Evolutionary conservation across 306 rosid genomes (phyloP), one percentile per base, ranked within the genome.

Genomic region (Canavalia gladiata): DNA sequence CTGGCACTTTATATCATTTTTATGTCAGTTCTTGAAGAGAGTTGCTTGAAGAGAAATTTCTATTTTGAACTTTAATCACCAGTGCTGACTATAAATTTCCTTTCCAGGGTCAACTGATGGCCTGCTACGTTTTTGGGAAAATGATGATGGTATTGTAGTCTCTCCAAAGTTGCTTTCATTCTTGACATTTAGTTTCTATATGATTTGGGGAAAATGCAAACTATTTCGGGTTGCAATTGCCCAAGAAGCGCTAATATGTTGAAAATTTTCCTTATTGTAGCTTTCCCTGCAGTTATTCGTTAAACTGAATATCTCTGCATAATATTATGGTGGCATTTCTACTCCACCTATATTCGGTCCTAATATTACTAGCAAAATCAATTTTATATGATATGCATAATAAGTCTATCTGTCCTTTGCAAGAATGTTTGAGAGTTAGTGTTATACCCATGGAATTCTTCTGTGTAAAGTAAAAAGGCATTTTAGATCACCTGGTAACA

Each of bases 101-200:
- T 68, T 84, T 85, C 65, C 92, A 95, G 99, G 99, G 81, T 95
- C 99, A 73, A 89, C 87, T 25, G 98, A 95, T 91, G 99, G 99
- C 65, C 91, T 93, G 70, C 87, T 95, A 56, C 93, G 98, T 56
- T 95, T 95, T 83, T 95, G 99, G 99, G 99, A 95, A 87, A 93
- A 91, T 75, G 97, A 91, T 28, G 99, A 95, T 45, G 98, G 99
- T 95, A 89, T 65, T 77, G 28, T 74, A n/a, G 46, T 86, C 75
- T 86, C 57, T 30, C 39, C 37, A 65, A 52, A 72, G n/a, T 43
- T 25, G 42, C 43, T 81, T 79, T 63, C 84, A 9, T 47, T 70
- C 78, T 74, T 78, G 71, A 72, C 39, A 9, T 82, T 62, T 70
- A 58, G 37, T 42, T 68, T 57, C 58, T 56, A 34, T 83, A 28